Evolutionary conservation across 108 stramenopile species (phyloP).

Genomic region (Aurantiochytrium sp.): DNA sequence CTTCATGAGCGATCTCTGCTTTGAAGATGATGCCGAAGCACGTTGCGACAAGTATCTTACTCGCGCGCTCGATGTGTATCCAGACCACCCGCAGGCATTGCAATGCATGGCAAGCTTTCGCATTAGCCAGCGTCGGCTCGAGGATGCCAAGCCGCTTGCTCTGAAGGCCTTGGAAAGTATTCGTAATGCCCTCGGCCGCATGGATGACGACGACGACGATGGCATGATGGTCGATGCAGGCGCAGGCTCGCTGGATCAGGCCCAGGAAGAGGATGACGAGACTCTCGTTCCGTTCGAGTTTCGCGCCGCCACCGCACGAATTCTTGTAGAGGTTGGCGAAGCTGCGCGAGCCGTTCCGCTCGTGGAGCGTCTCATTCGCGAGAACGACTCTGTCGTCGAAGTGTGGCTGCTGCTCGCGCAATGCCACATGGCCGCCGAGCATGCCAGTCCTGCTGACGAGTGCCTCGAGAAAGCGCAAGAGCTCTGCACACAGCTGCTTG

Average conservation of each 20-base stretch:
- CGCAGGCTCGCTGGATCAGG: background rate
- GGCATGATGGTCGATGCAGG: background rate
- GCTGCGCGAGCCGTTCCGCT: background rate
- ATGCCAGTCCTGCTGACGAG: background rate
- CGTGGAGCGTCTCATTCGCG: background rate
- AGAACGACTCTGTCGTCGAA: background rate
- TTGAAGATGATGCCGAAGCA: background rate
- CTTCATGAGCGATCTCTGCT: constrained; percentile 6
- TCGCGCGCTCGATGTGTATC: background rate
- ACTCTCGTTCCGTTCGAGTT: background rate
- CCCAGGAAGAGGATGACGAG: constrained; percentile 1
- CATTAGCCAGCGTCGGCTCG: background rate
- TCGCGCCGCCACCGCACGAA: background rate
- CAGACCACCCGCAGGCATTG: background rate
- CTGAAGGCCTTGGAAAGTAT: background rate
- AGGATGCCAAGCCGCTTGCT: background rate
- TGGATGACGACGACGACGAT: background rate
- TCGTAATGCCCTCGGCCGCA: background rate
- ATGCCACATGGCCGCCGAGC: background rate
- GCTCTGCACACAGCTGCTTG: background rate
- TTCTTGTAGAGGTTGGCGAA: background rate
- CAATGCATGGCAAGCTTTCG: background rate
- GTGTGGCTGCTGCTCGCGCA: constrained; percentile 1
- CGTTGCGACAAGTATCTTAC: background rate
- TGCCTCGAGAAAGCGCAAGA: background rate